Percentiles rank a stretch among this genome's conserved stretches.
Evolutionary conservation across 352 stramenopile species (phyloP).

Genomic region (Stephanocyclus meneghinianus): DNA sequence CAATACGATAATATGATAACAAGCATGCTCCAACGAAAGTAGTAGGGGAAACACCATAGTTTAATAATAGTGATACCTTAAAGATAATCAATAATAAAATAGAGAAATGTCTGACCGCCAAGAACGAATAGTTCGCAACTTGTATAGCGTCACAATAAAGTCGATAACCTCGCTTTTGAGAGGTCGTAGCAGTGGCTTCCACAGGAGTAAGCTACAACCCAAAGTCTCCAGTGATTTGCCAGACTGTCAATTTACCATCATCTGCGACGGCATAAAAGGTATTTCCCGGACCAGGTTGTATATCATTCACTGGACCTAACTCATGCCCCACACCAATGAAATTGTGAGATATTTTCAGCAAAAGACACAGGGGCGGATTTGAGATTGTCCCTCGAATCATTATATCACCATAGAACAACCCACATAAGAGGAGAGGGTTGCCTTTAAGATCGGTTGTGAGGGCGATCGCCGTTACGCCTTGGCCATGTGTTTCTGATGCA

Average conservation of each 20-base stretch:
- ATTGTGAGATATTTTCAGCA: conserved; percentile 61
- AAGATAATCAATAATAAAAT: too few species aligned
- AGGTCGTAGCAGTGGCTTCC: not conserved
- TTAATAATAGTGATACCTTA: too few species aligned
- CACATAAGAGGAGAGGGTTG: conserved; percentile 70
- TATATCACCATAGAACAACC: conserved; percentile 75
- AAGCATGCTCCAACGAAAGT: too few species aligned
- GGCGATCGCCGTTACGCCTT: conserved; percentile 74
- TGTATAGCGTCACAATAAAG: too few species aligned
- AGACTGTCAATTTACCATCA: conserved; percentile 78
- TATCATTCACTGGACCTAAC: conserved; percentile 58
- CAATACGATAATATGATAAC: too few species aligned
- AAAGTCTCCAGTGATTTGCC: conserved; percentile 78
- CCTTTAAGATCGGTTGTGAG: conserved; percentile 56
- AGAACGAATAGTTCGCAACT: too few species aligned
- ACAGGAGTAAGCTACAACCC: conserved; percentile 49
- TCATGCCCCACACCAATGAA: conserved; percentile 60
- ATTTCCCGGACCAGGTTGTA: conserved; percentile 60
- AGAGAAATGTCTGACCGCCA: too few species aligned
- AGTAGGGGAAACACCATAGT: too few species aligned
- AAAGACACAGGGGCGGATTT: conserved; percentile 58
- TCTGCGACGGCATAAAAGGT: conserved; percentile 80
- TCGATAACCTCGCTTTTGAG: too few species aligned
- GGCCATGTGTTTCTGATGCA: conserved; percentile 65
- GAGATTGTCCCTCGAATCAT: conserved; percentile 73